Base-by-base conservation (phyloP, 495 filamentous ascomycete species). In the Annulohypoxylon bovei region DNA sequence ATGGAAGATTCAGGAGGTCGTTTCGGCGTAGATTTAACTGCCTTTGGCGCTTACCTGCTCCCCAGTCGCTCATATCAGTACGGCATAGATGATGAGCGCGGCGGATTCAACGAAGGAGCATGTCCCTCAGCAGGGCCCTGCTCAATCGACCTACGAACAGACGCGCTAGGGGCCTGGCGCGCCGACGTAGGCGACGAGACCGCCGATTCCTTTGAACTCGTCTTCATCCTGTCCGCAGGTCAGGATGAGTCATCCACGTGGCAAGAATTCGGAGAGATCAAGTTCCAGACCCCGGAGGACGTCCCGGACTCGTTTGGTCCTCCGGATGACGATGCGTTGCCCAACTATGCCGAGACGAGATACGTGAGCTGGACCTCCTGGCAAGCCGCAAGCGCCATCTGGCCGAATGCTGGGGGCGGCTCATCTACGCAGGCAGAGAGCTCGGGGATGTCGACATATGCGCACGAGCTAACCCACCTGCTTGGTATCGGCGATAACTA, bases 191-290 rank as follows among this genome's bases (percentile, higher is more conserved):
- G 80, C 9, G 73, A 80, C 44, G 74, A 74, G 9, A 75, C 74
- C 0, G 77, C 79, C 8, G 49, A 66, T 32, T 57, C 72, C 0
- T 82, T 73, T 53, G 80, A 82, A 52, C 69, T 82, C 1, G 78
- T 75, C 0, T 82, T 81, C 64, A 81, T 82, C 60, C 76, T 82
- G 1, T 81, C 79, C 5, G 79, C 80, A 1, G 80, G 80, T 20
- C 80, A 82, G 39, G 80, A 82, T 54, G 80, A 82, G 59, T 80
- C 77, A 1, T 80, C 78, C 4, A 82, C 80, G 1, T 82, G 80
- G 80, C 81, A 82, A 28, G 81, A 81, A 44, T 82, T 82, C 57
- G 81, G 79, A 25, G 78, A 79, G 70, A 82, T 81, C 77, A 78
- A 76, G 44, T 82, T 81, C 52, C 54, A 70, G 12, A 73, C 67